Conservation (phyloP, 371 early-diverging fungal species). For the Actinomucor elegans region DNA sequence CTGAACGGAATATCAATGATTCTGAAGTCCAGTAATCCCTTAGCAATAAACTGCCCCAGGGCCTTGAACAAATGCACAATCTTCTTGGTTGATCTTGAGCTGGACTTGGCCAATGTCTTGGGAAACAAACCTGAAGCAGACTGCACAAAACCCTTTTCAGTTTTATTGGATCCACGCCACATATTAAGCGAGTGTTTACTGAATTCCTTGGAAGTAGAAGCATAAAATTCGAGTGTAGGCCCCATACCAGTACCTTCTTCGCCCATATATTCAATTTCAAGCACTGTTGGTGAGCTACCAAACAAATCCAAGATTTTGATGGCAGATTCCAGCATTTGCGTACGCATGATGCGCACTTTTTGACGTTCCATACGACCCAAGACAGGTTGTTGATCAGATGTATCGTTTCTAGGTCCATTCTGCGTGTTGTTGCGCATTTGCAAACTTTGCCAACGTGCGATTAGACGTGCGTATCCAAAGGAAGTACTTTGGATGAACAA, state of each 20-base stretch:
- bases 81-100: slow-evolving; percentile 36
- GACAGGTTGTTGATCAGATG: slow-evolving; percentile 38
- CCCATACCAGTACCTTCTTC: slow-evolving; percentile 96
- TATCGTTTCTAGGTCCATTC: slow-evolving; percentile 29
- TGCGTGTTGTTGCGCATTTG: slow-evolving; percentile 42
- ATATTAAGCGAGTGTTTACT: slow-evolving; percentile 57
- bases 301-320: slow-evolving; percentile 79
- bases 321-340: slow-evolving; percentile 77
- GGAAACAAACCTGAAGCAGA: slow-evolving; percentile 75
- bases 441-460: slow-evolving; percentile 62
- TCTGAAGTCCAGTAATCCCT: slow-evolving; percentile 86
- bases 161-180: slow-evolving; percentile 49
- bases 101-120: slow-evolving; percentile 42
- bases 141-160: slow-evolving; percentile 50
- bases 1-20: slow-evolving; percentile 85
- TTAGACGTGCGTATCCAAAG: slow-evolving; percentile 82
- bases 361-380: slow-evolving; percentile 76
- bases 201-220: slow-evolving; percentile 76
- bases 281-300: slow-evolving; percentile 62
- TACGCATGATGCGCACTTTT: slow-evolving; percentile 83
- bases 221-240: slow-evolving; percentile 92
- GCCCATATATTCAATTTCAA: slow-evolving; percentile 91
- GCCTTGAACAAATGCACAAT: slow-evolving; percentile 60
- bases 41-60: slow-evolving; percentile 86
- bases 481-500: slow-evolving; percentile 79